These are phyloP conservation scores for Colletotrichum sp. DNA, from an alignment of 2,329 filamentous ascomycete species.

Conservation along the genomic window DNA sequence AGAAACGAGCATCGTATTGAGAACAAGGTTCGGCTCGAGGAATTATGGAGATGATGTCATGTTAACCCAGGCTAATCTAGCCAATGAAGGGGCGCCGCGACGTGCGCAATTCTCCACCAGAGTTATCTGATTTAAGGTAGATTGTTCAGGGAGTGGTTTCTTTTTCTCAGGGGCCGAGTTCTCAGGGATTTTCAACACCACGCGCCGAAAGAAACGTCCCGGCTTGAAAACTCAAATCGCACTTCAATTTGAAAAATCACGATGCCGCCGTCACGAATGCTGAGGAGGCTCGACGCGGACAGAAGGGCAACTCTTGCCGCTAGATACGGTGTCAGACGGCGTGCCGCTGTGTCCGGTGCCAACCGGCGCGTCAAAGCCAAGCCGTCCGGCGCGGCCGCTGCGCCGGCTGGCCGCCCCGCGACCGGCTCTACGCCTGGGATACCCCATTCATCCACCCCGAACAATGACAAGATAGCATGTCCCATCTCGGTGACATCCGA, in stretches of 20 bases:
- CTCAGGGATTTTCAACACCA: neutral
- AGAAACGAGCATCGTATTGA: no score
- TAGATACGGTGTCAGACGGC: no score
- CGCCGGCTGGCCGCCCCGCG: neutral
- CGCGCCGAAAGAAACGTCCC: neutral
- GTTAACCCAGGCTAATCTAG: neutral
- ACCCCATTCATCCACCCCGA: neutral
- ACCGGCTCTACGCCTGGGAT: fast-evolving
- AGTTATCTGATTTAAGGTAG: no score
- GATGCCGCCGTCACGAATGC: neutral
- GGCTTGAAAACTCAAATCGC: neutral
- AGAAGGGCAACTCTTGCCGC: neutral
- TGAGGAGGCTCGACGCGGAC: no score
- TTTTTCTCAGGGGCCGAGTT: neutral
- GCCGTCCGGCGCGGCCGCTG: neutral
- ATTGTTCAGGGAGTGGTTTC: no score
- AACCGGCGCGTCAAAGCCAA: neutral
- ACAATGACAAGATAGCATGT: fast-evolving
- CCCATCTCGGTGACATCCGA: neutral
- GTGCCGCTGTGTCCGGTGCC: no score
- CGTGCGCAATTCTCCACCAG: neutral
- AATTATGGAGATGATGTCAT: neutral
- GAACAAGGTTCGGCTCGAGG: no score
- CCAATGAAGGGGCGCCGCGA: neutral
- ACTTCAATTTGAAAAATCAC: neutral